Base-by-base conservation (phyloP, 805 yeast species). In the Yarrowia osloensis region DNA sequence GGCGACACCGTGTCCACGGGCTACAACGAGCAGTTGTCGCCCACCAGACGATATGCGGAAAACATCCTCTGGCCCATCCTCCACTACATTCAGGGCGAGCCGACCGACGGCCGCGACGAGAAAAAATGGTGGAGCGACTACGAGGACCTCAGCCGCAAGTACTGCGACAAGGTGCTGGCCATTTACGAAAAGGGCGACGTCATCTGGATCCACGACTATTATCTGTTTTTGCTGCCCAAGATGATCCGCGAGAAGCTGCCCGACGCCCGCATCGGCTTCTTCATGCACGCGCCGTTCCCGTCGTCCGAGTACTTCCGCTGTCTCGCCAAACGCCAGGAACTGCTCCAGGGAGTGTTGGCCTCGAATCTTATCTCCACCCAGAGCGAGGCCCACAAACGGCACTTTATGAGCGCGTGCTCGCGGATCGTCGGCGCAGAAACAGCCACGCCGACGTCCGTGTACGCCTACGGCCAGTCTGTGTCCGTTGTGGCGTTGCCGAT, bases 281-380 rank as follows among this genome's bases (percentile, higher is more conserved):
- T 85, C 77, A 78, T 93, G 70, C 97, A 93, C 76, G 84, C 91
- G 2, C 97, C 98, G n/a, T 93, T 94, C 82, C 97, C 98, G 13
- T 87, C 97, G 28, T 88, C 92, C 19, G 99, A 95, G 77, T 92
- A 93, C 76, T 91, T 95, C 79, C 84, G 98, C 69, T 90, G 97
- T 71, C 78, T 96, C 39, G 88, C 97, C 44, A 90, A 90, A 77
- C 84, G 99, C 71, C 83, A 86, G 68, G 88, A 90, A 74, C 80
- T 95, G 65, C 81, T 95, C 67, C 96, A 91, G 74, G 98, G 99
- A n/a, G 84, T 95, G 84, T 82, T 95, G 62, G 98, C 98, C 26
- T 86, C 97, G 3, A 90, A 91, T 75, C 85, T 87, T 73, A 84
- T 95, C 55, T 92, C 89, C 11, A 91, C 95, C 79, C 99, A 95